Conservation (phyloP, 2,329 filamentous ascomycete genomes). For the Sporothrix dimorphospora region DNA sequence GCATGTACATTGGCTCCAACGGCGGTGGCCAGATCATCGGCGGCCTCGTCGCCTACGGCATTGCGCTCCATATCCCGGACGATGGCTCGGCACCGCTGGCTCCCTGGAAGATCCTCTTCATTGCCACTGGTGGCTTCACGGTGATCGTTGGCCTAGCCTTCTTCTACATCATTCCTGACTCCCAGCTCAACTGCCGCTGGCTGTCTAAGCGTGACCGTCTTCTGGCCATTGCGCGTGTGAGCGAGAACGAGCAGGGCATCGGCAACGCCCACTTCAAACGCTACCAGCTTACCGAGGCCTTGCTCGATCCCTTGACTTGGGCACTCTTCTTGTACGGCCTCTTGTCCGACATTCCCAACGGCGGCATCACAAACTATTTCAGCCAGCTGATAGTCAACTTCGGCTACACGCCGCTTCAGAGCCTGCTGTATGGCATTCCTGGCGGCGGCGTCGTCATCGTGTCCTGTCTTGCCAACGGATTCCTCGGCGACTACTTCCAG, state of each 20-base stretch:
- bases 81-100: not conserved
- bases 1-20: not conserved
- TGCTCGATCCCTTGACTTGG: slow-evolving; percentile 46
- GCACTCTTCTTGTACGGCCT: slow-evolving; percentile 43
- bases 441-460: slow-evolving; percentile 63
- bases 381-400: slow-evolving; percentile 55
- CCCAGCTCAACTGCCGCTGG: slow-evolving; percentile 46
- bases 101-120: slow-evolving; percentile 65
- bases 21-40: not conserved
- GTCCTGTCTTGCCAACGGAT: slow-evolving; percentile 41
- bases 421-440: slow-evolving; percentile 66
- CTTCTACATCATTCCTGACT: slow-evolving; percentile 52
- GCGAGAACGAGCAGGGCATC: slow-evolving; percentile 66
- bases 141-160: slow-evolving; percentile 52
- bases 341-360: slow-evolving; percentile 45
- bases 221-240: slow-evolving; percentile 56
- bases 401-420: slow-evolving; percentile 65
- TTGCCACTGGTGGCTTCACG: slow-evolving; percentile 57
- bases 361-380: slow-evolving; percentile 44
- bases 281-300: slow-evolving; percentile 57
- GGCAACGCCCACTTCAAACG: slow-evolving; percentile 69
- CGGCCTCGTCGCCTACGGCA: not conserved
- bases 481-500: slow-evolving; percentile 58
- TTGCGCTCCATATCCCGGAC: not conserved
- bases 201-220: slow-evolving; percentile 63